These are phyloP conservation scores for Schrenkiella parvula DNA, from an alignment of 345 rosid genomes.

Conservation along the genomic window DNA sequence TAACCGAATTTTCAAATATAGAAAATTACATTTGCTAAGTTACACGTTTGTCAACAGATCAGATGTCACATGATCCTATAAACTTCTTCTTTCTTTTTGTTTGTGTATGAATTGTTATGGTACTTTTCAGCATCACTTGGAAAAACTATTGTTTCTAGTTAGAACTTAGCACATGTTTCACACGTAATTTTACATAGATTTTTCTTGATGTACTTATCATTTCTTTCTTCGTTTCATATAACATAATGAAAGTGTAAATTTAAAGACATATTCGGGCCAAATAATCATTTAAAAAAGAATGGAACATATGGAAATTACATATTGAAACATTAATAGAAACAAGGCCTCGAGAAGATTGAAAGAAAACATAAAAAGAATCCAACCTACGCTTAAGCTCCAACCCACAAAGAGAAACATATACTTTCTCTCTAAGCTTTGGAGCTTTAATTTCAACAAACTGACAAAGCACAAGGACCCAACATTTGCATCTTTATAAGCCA, in stretches of 20 bases:
- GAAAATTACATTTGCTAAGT: neutral
- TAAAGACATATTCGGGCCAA: neutral
- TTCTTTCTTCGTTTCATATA: neutral
- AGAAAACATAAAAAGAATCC: neutral
- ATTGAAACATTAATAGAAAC: neutral
- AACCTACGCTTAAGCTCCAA: constrained; percentile 31
- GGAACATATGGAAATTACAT: neutral
- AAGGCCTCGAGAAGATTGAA: neutral
- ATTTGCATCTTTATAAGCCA: constrained; percentile 31
- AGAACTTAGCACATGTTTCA: too few species aligned
- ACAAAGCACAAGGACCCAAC: constrained; percentile 30
- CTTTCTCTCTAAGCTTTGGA: constrained; percentile 33
- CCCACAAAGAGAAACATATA: constrained; percentile 27
- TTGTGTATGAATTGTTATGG: too few species aligned
- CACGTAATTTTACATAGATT: too few species aligned
- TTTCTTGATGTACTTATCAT: too few species aligned
- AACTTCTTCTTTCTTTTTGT: too few species aligned
- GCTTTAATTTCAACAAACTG: constrained; percentile 24
- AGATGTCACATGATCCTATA: too few species aligned
- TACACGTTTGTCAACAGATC: too few species aligned
- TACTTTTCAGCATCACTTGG: too few species aligned
- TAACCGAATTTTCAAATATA: neutral
- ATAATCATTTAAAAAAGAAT: neutral
- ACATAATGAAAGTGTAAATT: neutral
- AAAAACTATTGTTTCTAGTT: too few species aligned